Evolutionary conservation across 2,329 filamentous ascomycete genomes (phyloP).

Genomic region (Akanthomyces dipterigenus): DNA sequence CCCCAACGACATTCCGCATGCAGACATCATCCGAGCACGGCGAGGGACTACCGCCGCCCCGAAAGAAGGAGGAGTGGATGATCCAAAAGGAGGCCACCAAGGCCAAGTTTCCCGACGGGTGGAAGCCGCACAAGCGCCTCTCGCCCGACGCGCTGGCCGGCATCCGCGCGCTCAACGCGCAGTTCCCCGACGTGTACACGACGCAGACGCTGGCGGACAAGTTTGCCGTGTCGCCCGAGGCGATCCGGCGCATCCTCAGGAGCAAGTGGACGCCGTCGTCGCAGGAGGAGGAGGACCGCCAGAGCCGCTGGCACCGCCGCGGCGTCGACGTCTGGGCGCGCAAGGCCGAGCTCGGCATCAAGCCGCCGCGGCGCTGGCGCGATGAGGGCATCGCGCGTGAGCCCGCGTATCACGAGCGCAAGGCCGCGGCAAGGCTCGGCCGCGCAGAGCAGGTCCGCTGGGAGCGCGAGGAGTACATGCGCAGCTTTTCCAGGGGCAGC

Average conservation of each 20-base stretch:
- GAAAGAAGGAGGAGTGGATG: slow-evolving; percentile 55
- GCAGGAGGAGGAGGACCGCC: slow-evolving; percentile 51
- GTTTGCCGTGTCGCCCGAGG: slow-evolving; percentile 84
- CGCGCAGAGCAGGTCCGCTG: slow-evolving; percentile 4
- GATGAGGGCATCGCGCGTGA: slow-evolving; percentile 44
- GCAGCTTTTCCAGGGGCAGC: slow-evolving; percentile 14
- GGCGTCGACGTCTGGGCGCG: slow-evolving; percentile 54
- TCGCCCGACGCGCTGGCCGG: slow-evolving; percentile 90
- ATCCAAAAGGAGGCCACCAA: slow-evolving; percentile 68
- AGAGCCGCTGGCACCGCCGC: slow-evolving; percentile 54
- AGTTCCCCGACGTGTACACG: slow-evolving; percentile 71
- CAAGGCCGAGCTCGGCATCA: slow-evolving; percentile 53
- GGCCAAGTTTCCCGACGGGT: slow-evolving; percentile 73
- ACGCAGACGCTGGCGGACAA: slow-evolving; percentile 65
- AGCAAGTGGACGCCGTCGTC: slow-evolving; percentile 63
- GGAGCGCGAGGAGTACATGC: slow-evolving; percentile 21
- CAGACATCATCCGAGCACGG: background rate
- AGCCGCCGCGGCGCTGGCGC: slow-evolving; percentile 56
- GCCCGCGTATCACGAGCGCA: slow-evolving; percentile 33
- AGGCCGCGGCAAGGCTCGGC: slow-evolving; percentile 18
- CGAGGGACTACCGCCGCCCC: background rate
- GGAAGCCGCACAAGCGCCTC: slow-evolving; percentile 77
- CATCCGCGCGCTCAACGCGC: slow-evolving; percentile 72
- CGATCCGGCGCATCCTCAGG: slow-evolving; percentile 78
- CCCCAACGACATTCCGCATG: background rate